Base-by-base conservation (phyloP, 192 early-diverging fungal species). In the Gaertneriomyces sp. region DNA sequence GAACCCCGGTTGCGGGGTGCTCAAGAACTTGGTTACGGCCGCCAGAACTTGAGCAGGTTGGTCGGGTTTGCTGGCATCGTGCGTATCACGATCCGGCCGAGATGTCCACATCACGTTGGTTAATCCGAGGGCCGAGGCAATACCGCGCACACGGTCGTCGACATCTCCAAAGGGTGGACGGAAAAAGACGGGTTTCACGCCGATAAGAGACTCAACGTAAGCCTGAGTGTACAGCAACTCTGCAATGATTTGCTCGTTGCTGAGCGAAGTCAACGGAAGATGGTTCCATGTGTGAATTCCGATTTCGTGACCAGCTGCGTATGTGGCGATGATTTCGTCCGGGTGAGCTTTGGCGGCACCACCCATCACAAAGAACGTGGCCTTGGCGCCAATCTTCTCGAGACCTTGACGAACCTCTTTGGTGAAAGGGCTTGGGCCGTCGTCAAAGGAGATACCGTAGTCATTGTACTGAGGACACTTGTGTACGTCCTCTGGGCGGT, bases 101-200 rank as follows among this genome's bases (percentile, higher is more conserved):
- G 66, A 69, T 11, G 65, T 67, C 65, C 65, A 67, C 25, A 67
- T 67, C 2, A 69, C 65, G 51, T 40, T 51, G 4, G 16, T 12
- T 50, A 41, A 68, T 12, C 69, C 85, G 52, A 88, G 54, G 51
- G 84, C 78, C 8, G 64, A 56, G 16, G 76, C 74, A 12, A 88
- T 81, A 46, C 53, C 71, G 9, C 86, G 72, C 10, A 88, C 79
- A 45, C 83, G 81, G 64, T 87, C 84, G 50, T 63, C 61, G 20
- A 63, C 53, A 62, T 90, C 88, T 11, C 88, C 88, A 58, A 83
- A 85, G 19, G 88, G 85, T 11, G 85, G 86, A 7, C 88, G 78
- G 72, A 70, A 83, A 64, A 83, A 81, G 41, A 63, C 53, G 41
- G 83, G 79, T 25, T 39, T 17, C 3, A 51, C 33, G 65, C 54